phyloP scores from a whole-genome alignment of 2,329 filamentous ascomycete species.

The Conoideocrella luteorostrata region DNA sequence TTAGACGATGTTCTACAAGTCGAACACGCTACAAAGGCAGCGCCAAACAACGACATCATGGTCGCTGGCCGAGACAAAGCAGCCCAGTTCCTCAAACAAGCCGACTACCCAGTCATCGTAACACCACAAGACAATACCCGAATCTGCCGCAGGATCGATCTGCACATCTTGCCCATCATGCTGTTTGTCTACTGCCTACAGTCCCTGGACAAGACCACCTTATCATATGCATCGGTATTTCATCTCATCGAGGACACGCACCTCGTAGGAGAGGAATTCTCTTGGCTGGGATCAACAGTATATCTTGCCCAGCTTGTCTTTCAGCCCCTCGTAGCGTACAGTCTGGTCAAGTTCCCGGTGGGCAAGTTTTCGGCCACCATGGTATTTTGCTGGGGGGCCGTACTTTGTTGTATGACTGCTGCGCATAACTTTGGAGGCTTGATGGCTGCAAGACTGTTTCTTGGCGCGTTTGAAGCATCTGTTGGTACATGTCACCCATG shows the following conservation, averaged over 20 bases:
- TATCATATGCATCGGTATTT: slow-evolving; percentile 57
- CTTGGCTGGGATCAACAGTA: slow-evolving; percentile 56
- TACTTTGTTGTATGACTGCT: slow-evolving; percentile 45
- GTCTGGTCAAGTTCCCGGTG: slow-evolving; percentile 46
- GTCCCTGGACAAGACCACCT: slow-evolving; percentile 55
- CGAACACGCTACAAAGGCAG: not conserved
- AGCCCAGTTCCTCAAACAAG: slow-evolving; percentile 39
- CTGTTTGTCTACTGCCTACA: slow-evolving; percentile 57
- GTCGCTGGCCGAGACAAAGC: slow-evolving; percentile 34
- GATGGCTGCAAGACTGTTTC: slow-evolving; percentile 36
- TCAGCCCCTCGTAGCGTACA: slow-evolving; percentile 49
- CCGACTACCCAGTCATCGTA: slow-evolving; percentile 38
- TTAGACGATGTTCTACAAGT: not conserved
- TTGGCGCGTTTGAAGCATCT: slow-evolving; percentile 42
- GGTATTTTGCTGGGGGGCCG: slow-evolving; percentile 46
- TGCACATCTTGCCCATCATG: slow-evolving; percentile 42
- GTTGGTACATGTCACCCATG: slow-evolving; percentile 25
- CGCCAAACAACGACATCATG: slow-evolving; percentile 2
- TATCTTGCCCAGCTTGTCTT: slow-evolving; percentile 42
- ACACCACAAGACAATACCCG: slow-evolving; percentile 46
- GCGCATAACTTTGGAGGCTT: slow-evolving; percentile 41
- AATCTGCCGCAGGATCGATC: slow-evolving; percentile 40
- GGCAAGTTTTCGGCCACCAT: slow-evolving; percentile 47
- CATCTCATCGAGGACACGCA: slow-evolving; percentile 53
- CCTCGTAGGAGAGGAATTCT: slow-evolving; percentile 50